Evolutionary conservation across 768 basidiomycete genomes (phyloP), one percentile per base, ranked within the genome.

Genomic region (Xerocomus brunneocitrinus): DNA sequence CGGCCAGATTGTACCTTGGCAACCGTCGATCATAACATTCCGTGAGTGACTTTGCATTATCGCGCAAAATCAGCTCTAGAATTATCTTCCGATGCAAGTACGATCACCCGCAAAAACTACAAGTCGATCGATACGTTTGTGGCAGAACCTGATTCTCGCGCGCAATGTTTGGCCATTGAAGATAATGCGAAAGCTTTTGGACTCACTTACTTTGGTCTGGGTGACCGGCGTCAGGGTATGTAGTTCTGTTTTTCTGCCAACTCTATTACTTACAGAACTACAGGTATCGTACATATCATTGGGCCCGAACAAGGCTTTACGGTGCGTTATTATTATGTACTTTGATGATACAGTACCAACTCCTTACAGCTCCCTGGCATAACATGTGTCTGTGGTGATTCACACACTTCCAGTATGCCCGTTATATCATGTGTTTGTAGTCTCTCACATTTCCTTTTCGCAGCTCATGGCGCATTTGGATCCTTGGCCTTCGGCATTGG

Each of bases 301-400:
- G 92, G 91, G 42, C 92, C 92, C 47, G 92, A 95, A 67, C 92
- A 95, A 74, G 92, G 92, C 36, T 95, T 95, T 67, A 94, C 92
- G 43, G 84, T 84, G 64, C 49, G 78, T 62, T 12, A 2, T n/a
- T 8, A 14, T 9, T n/a, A 8, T 42, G 27, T 28, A 13, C 25
- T 16, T 6, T 28, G 16, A 12, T 8, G 13, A 19, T 35, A 22
- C n/a, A 9, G 16, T 55, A 22, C 60, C 55, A 24, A 51, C 27
- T 22, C 38, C 34, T 31, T 31, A 32, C 59, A 87, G 85, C 76
- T 89, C 31, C 86, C 86, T 6, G 86, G 86, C 13, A 87, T 84
- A 43, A 88, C 86, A 34, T 88, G 86, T 63, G 92, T 94, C 49
- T 95, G 92, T 62, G 92, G 92, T 66, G 92, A 94, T 72, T 94